Evolutionary conservation across 2,329 filamentous ascomycete genomes (phyloP).

Genomic region (Zalaria sp.): DNA sequence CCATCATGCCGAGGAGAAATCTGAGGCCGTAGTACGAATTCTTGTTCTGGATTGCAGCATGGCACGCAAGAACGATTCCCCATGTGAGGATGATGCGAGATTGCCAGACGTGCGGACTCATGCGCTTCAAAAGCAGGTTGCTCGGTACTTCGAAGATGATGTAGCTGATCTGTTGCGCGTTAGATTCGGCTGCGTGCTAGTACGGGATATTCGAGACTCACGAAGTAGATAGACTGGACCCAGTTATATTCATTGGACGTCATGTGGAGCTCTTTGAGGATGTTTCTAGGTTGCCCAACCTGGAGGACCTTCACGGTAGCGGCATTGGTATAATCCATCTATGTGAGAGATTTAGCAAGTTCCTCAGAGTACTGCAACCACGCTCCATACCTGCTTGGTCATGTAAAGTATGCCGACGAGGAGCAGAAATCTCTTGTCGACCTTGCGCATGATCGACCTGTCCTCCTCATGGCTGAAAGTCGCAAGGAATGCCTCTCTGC

Average conservation of each 20-base stretch:
- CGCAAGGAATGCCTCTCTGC: constrained; percentile 19
- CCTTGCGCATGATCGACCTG: constrained; percentile 24
- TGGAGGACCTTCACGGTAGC: constrained; percentile 29
- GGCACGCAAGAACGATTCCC: constrained; percentile 38
- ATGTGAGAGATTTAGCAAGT: constrained; percentile 2
- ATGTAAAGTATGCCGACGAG: constrained; percentile 28
- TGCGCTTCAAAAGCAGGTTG: constrained; percentile 13
- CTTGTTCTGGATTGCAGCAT: constrained; percentile 37
- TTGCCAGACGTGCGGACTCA: constrained; percentile 36
- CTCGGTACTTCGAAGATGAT: constrained; percentile 35
- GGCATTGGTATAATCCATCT: constrained; percentile 27
- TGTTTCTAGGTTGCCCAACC: constrained; percentile 23
- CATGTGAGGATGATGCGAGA: constrained; percentile 30
- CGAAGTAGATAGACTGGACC: constrained; percentile 25
- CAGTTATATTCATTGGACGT: constrained; percentile 27
- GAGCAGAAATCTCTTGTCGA: constrained; percentile 22
- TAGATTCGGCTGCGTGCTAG: neutral
- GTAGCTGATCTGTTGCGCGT: constrained; percentile 37
- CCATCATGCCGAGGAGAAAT: constrained; percentile 8
- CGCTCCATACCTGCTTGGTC: constrained; percentile 24
- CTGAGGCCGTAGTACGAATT: constrained; percentile 24
- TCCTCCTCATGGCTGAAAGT: constrained; percentile 26
- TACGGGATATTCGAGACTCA: constrained; percentile 6
- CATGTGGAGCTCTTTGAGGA: constrained; percentile 25
- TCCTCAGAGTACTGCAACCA: neutral